Evolutionary conservation across 805 yeast species (phyloP).

Genomic region (Grigorovia humatica): DNA sequence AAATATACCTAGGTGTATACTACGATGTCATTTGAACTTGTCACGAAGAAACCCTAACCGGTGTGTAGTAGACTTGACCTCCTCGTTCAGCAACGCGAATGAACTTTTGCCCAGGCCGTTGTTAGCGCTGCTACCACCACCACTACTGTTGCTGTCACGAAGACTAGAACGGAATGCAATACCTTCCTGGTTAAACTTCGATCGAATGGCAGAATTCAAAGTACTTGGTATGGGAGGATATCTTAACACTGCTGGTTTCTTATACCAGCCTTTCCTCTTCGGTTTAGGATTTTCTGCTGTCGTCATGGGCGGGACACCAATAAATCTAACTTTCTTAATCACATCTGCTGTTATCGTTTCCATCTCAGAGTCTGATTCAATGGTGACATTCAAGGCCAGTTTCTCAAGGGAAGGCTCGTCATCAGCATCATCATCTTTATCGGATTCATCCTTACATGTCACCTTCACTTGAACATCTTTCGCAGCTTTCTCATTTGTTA

Average conservation of each 20-base stretch:
- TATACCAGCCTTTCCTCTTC: slow-evolving; percentile 29
- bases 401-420: neutral
- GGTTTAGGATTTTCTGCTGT: slow-evolving; percentile 24
- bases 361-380: neutral
- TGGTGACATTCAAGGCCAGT: neutral
- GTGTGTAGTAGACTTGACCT: neutral
- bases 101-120: neutral
- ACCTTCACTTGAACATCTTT: neutral
- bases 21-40: neutral
- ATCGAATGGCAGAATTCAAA: slow-evolving; percentile 5
- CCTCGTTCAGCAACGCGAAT: slow-evolving; percentile 3
- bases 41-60: neutral
- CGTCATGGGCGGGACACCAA: slow-evolving; percentile 29
- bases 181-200: slow-evolving; percentile 25
- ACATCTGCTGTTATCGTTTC: neutral
- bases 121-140: neutral
- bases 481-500: neutral
- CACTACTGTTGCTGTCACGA: slow-evolving; percentile 7
- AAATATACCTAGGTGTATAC: no score
- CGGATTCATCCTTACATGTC: no score
- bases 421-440: no score
- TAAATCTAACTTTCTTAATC: slow-evolving; percentile 26
- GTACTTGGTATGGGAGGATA: slow-evolving; percentile 26
- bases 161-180: slow-evolving; percentile 25
- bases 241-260: slow-evolving; percentile 27